A percentile compares a stretch with the other conserved stretches of the same genome.
phyloP scores from a whole-genome alignment of 163 green algal genomes.

The Chlorella variabilis region DNA sequence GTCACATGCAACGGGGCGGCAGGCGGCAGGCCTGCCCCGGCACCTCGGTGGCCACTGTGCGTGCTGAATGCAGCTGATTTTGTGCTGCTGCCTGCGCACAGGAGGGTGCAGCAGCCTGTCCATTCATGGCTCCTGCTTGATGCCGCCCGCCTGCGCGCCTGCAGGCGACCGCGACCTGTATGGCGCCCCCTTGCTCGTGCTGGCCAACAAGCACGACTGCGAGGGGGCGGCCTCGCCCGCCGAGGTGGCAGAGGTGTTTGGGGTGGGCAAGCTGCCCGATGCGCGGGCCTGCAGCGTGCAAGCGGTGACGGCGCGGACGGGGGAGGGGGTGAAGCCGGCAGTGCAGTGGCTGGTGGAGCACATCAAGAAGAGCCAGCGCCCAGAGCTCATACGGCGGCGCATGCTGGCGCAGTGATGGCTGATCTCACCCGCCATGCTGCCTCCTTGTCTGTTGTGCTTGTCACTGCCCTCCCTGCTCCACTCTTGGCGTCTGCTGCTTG shows the following conservation, averaged over 20 bases:
- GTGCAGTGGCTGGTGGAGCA: slow-evolving; percentile 85
- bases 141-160: not conserved
- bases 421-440: too few species aligned
- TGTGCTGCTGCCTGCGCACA: too few species aligned
- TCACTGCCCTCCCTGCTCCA: too few species aligned
- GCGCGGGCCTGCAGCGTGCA: slow-evolving; percentile 64
- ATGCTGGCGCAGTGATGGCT: slow-evolving; percentile 24
- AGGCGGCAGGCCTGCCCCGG: too few species aligned
- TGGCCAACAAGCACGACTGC: slow-evolving; percentile 87
- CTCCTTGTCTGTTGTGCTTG: too few species aligned
- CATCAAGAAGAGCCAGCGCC: slow-evolving; percentile 63
- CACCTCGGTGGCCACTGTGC: too few species aligned
- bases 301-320: slow-evolving; percentile 70
- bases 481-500: not conserved
- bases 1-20: not conserved
- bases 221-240: slow-evolving; percentile 45
- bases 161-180: slow-evolving; percentile 76
- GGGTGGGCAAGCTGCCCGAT: slow-evolving; percentile 49
- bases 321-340: slow-evolving; percentile 74
- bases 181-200: slow-evolving; percentile 82
- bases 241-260: slow-evolving; percentile 63
- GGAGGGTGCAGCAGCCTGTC: too few species aligned
- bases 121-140: not conserved
- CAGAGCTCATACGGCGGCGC: slow-evolving; percentile 38
- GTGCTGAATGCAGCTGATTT: too few species aligned